A percentile compares a stretch with the other conserved stretches of the same genome.
Conservation (phyloP, 2,329 filamentous ascomycete genomes). For the Pleomassaria siparia region DNA sequence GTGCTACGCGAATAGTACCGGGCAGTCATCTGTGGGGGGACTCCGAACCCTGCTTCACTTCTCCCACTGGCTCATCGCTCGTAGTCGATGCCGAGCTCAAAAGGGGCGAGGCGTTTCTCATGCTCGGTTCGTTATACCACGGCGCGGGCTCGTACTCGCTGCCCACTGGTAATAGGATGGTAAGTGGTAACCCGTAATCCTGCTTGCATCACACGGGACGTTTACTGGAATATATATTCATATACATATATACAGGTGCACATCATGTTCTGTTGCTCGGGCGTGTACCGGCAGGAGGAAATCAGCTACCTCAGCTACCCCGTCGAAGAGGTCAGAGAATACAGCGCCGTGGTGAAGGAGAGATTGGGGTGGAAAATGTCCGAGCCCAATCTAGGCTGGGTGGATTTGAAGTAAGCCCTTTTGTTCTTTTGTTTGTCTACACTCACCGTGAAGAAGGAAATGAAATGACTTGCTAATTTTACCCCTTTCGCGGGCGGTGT, state of each 20-base stretch:
- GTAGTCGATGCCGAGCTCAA: conserved; percentile 25
- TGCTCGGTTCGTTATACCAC: conserved; percentile 39
- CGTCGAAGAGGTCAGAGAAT: conserved; percentile 43
- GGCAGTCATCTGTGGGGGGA: conserved; percentile 40
- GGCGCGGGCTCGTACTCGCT: conserved; percentile 40
- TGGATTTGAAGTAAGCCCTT: conserved; percentile 45
- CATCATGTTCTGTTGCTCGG: conserved; percentile 45
- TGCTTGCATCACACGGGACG: conserved; percentile 45
- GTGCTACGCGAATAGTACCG: conserved; percentile 43
- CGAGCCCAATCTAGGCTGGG: conserved; percentile 46
- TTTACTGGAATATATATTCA: conserved; percentile 31
- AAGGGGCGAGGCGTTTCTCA: conserved; percentile 42
- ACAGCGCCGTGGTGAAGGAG: conserved; percentile 41
- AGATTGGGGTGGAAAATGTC: conserved; percentile 45
- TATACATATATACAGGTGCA: too few relatives aligned
- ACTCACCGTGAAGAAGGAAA: too few relatives aligned
- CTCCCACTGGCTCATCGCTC: conserved; percentile 26
- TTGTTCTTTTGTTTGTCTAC: too few relatives aligned
- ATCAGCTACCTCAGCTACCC: conserved; percentile 42
- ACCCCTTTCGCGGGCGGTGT: too few relatives aligned
- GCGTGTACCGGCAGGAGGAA: conserved; percentile 43
- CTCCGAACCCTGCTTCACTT: conserved; percentile 38
- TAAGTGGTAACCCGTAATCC: too few relatives aligned
- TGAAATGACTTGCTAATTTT: too few relatives aligned
- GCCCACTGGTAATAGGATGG: conserved; percentile 36